Conservation (phyloP, 2,329 filamentous ascomycete species). For the Fusarium veterinarium region DNA sequence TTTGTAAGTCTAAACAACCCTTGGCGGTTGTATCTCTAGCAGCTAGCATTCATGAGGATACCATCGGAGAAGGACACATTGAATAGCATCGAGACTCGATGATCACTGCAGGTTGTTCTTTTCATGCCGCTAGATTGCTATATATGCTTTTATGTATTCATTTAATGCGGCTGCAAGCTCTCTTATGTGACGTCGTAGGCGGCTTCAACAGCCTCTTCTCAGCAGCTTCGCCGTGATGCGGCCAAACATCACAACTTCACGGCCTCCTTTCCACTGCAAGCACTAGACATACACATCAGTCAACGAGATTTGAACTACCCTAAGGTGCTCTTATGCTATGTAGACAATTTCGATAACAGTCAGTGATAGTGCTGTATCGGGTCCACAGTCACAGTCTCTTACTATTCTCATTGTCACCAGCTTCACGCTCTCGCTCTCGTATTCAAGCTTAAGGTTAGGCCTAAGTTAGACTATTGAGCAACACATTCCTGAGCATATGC, state of each 20-base stretch:
- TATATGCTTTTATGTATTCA: neutral
- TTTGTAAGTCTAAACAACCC: neutral
- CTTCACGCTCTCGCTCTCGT: neutral
- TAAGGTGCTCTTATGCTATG: too few species aligned
- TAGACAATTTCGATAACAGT: neutral
- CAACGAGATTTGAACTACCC: neutral
- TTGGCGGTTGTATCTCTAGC: neutral
- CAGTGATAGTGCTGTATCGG: neutral
- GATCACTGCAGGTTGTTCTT: too few species aligned
- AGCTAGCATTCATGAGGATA: neutral
- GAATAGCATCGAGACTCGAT: too few species aligned
- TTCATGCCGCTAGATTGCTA: neutral
- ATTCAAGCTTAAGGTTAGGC: neutral
- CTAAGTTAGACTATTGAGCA: neutral
- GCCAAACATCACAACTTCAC: neutral
- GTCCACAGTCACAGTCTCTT: neutral
- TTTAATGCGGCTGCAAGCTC: neutral
- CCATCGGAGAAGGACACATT: neutral
- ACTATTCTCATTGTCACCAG: neutral
- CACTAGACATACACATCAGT: neutral
- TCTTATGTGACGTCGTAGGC: neutral
- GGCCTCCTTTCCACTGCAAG: neutral
- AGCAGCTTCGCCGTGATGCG: neutral
- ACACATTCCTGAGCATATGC: neutral
- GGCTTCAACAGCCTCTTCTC: neutral